These are phyloP conservation scores for Paratinospora sagittata DNA, from an alignment of 164 flowering plant genomes.

Conservation along the genomic window DNA sequence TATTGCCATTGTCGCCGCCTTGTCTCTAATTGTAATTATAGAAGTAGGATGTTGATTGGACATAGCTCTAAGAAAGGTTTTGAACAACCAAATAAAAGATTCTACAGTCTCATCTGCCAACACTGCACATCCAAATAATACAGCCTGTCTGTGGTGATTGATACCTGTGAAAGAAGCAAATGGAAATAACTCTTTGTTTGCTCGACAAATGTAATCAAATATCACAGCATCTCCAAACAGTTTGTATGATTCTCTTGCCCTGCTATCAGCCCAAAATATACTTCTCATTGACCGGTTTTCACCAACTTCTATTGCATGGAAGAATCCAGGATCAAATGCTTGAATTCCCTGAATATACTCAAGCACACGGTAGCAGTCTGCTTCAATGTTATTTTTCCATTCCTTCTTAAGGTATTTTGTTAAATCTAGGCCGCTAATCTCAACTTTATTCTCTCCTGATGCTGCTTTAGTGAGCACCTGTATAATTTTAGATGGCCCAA, in stretches of 20 bases:
- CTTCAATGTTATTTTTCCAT: conserved; percentile 14
- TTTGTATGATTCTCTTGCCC: conserved; percentile 17
- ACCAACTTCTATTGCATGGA: conserved; percentile 19
- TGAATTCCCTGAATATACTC: conserved; percentile 14
- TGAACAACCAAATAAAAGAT: conserved; percentile 18
- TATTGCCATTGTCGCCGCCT: conserved; percentile 5
- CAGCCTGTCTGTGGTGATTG: conserved; percentile 17
- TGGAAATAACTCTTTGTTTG: conserved; percentile 19
- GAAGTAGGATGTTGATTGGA: conserved; percentile 16
- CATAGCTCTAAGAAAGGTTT: conserved; percentile 17
- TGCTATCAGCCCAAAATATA: conserved; percentile 22
- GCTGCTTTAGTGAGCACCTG: conserved; percentile 19
- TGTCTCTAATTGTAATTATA: conserved; percentile 15
- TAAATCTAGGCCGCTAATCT: conserved; percentile 12
- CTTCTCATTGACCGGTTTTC: conserved; percentile 20
- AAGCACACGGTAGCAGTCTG: conserved; percentile 14
- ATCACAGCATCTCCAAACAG: conserved; percentile 19
- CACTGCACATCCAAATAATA: conserved; percentile 16
- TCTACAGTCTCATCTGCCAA: conserved; percentile 20
- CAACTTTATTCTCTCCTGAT: conserved; percentile 13
- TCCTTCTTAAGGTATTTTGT: conserved; percentile 16
- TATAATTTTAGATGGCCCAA: conserved; percentile 20
- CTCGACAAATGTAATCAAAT: conserved; percentile 14
- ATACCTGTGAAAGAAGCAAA: conserved; percentile 16
- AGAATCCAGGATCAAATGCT: conserved; percentile 18